Base-by-base conservation (phyloP, 148 eudicot species). In the Amaranthus hypochondriacus region DNA sequence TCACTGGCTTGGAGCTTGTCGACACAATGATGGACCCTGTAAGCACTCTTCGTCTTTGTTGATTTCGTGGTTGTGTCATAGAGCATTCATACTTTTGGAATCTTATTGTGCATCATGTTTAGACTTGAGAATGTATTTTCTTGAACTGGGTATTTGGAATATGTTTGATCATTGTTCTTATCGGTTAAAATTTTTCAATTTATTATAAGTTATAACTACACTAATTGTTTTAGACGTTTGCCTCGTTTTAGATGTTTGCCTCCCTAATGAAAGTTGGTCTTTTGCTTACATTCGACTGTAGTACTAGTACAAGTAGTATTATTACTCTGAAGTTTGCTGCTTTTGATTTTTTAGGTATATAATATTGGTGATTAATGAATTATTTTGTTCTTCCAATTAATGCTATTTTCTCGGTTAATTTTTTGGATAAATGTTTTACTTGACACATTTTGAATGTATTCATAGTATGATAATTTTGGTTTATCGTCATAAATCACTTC, bases 1-100 rank as follows among this genome's bases (percentile, higher is more conserved):
- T 80, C 66, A 79, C 76, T 68, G 83, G 90, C 84, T 72, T 61
- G 73, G 83, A 84, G 55, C 84, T 91, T 46, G 89, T 79, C 15
- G 91, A 88, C 12, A 52, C 84, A n/a, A 76, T 93, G 80, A 88
- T 89, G 90, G 73, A 79, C 76, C 77, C 76, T 49, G 93, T 92
- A 88, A 77, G 90, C 4, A 50, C 64, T 77, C 57, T 49, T 14
- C n/a, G n/a, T 13, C 57, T 61, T 39, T 14, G 43, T 43, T 72
- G 1, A 54, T 28, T 48, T 56, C 53, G 2, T 3, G 2, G 48
- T 21, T 54, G 13, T 52, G 18, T 42, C 10, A 51, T 52, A 4
- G 55, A 3, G n/a, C 3, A 75, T 48, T 59, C 15, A 28, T 48
- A 54, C n/a, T 49, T 43, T 61, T 59, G 10, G 7, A 5, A 14